Percentiles rank a stretch among this genome's conserved stretches.
Evolutionary conservation across 192 early-diverging fungal genomes (phyloP).

Genomic region (Entomortierella parvispora): DNA sequence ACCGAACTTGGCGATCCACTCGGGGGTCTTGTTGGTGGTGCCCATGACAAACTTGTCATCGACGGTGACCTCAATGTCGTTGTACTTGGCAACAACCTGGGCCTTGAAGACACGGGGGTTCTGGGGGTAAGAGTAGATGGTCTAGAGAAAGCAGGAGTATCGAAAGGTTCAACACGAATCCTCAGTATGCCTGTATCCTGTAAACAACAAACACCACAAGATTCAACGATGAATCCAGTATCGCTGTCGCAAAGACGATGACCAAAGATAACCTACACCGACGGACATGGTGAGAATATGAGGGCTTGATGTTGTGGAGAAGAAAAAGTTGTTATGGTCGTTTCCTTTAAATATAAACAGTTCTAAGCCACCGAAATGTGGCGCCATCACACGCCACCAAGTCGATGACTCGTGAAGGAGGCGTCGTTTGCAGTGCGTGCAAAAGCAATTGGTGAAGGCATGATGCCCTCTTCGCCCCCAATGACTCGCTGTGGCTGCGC

Average conservation of each 20-base stretch:
- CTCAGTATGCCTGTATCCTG: background rate
- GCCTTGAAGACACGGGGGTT: constrained; percentile 77
- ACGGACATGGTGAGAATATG: constrained; percentile 40
- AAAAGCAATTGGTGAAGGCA: background rate
- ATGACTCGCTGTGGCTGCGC: constrained; percentile 9
- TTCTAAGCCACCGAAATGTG: too few species aligned
- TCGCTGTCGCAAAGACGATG: too few species aligned
- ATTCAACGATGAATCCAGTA: too few species aligned
- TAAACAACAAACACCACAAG: too few species aligned
- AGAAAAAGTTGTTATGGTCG: constrained; percentile 6
- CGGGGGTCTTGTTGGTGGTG: constrained; percentile 80
- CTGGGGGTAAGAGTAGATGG: constrained; percentile 71
- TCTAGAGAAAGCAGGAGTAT: constrained; percentile 29
- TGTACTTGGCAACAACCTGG: constrained; percentile 78
- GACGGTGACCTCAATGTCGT: constrained; percentile 77
- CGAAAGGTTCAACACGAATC: too few species aligned
- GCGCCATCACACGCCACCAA: too few species aligned
- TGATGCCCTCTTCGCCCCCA: background rate
- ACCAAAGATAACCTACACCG: constrained; percentile 27
- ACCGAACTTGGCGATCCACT: constrained; percentile 93
- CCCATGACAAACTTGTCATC: constrained; percentile 70
- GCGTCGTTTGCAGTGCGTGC: too few species aligned
- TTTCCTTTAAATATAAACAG: constrained; percentile 10
- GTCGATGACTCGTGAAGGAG: too few species aligned
- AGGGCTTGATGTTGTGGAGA: background rate